Evolutionary conservation across 2,329 filamentous ascomycete species (phyloP), one percentile per base, ranked within the genome.

Genomic region (Beauveria rudraprayagi): DNA sequence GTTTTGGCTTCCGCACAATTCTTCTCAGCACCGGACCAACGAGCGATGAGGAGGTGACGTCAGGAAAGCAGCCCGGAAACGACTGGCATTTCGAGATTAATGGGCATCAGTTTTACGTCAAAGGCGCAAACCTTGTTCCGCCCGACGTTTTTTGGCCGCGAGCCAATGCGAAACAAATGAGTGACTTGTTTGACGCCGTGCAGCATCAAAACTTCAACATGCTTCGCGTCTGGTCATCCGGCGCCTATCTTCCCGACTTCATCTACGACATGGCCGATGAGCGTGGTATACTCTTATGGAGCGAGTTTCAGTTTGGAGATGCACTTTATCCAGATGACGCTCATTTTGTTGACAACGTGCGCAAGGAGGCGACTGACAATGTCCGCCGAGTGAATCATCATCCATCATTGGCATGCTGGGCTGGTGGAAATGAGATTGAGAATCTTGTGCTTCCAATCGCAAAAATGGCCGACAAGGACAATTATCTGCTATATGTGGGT

Each of bases 11-110:
- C 65, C 76, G 84, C 17, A 86, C 84, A 0, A 86, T 87, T 50
- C 79, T 86, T 7, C 73, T 85, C 19, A 85, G 86, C 62, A 75
- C 80, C 66, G 75, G 75, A 1, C 78, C 78, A 3, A 79, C 86
- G 26, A 81, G 81, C 0, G 74, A 81, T 0, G 75, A 75, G 1
- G 82, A 87, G 63, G 67, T 83, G 1, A 73, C 76, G 1, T 73
- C 76, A 62, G 83, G 84, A 1, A 79, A 85, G 5, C 62, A 63
- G 0, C 63, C 66, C 0, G 67, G 67, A 1, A 67, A 63, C 77
- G 80, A n/a, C 77, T 68, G 84, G 83, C 83, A 87, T 67, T 87
- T 88, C 64, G 83, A 87, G 67, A 77, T 88, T 62, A 88, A 88
- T 62, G 84, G 84, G 0, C 78, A 82, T 54, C 79, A 83, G 14